Percentiles rank a stretch among this genome's conserved stretches.
These are phyloP conservation scores for Nannizzia gypsea DNA, from an alignment of 2,329 filamentous ascomycete genomes.

Conservation along the genomic window DNA sequence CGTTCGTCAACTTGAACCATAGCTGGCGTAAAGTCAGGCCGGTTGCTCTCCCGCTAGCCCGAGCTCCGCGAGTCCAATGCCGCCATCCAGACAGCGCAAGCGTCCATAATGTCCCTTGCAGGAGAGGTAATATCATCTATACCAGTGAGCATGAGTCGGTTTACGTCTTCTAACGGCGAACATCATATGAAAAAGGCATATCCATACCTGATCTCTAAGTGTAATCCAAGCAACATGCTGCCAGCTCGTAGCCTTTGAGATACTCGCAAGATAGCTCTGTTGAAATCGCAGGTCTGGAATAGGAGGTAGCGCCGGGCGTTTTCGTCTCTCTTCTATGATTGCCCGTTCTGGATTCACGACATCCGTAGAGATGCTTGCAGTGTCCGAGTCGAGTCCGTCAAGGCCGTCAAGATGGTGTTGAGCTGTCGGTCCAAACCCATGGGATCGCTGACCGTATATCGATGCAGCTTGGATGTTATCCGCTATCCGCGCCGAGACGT, in stretches of 20 bases:
- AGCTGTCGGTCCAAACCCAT: conserved; percentile 48
- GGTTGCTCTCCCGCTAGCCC: conserved; percentile 61
- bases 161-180: neutral
- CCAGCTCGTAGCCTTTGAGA: conserved; percentile 67
- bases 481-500: conserved; percentile 56
- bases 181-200: neutral
- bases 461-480: conserved; percentile 71
- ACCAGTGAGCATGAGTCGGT: neutral
- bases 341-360: conserved; percentile 32
- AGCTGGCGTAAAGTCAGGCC: conserved; percentile 72
- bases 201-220: conserved; percentile 67
- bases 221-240: conserved; percentile 76
- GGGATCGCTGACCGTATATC: conserved; percentile 47
- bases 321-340: conserved; percentile 24
- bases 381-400: conserved; percentile 38
- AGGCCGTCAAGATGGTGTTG: conserved; percentile 69
- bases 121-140: conserved; percentile 71
- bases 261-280: conserved; percentile 91
- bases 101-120: conserved; percentile 83
- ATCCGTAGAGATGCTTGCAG: conserved; percentile 37
- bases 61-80: conserved; percentile 70
- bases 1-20: conserved; percentile 95
- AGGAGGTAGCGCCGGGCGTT: conserved; percentile 50
- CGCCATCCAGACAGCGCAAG: conserved; percentile 77
- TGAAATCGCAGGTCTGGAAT: conserved; percentile 82